Base-by-base conservation (phyloP, 345 rosid species). In the Citrus glauca region DNA sequence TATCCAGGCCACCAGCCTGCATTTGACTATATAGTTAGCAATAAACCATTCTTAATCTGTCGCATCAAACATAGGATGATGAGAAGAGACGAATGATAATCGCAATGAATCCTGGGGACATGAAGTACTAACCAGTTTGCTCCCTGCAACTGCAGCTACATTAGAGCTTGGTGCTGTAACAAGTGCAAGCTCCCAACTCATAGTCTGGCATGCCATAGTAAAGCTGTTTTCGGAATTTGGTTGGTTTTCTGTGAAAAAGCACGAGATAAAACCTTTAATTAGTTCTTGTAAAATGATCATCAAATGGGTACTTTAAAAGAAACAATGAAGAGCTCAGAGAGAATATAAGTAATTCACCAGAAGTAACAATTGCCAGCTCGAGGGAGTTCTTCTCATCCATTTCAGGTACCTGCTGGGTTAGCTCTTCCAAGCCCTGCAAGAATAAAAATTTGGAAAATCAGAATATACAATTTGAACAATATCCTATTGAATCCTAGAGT, bases 151-250 rank as follows among this genome's bases (percentile, higher is more conserved):
- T 6, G 83, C 77, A 56, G 55, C 48, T 24, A 42, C 84, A 75
- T 72, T 69, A n/a, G 83, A 81, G 66, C 77, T 75, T 35, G 81
- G 80, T 67, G 77, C 82, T 74, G 76, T n/a, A 45, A 82, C 84
- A 64, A 82, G 89, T 66, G 74, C 85, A 25, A 78, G 75, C 83
- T 86, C 84, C 89, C 85, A 84, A 50, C 80, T 40, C 30, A 83
- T 42, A 37, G 74, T 20, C 75, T 57, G 73, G 38, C 50, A 32
- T 28, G 72, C 61, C 24, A 57, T 35, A 55, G 14, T 57, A 65
- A 30, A 53, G 45, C 24, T 71, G 30, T 38, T 79, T 57, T 38
- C 81, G 27, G 73, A 25, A 35, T 30, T 57, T 63, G 74, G 30
- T 37, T 60, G 63, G 66, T 69, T 19, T 9, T 69, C 87, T 81